Conservation (phyloP, 208 protist species). For the Crithidia bombi region DNA sequence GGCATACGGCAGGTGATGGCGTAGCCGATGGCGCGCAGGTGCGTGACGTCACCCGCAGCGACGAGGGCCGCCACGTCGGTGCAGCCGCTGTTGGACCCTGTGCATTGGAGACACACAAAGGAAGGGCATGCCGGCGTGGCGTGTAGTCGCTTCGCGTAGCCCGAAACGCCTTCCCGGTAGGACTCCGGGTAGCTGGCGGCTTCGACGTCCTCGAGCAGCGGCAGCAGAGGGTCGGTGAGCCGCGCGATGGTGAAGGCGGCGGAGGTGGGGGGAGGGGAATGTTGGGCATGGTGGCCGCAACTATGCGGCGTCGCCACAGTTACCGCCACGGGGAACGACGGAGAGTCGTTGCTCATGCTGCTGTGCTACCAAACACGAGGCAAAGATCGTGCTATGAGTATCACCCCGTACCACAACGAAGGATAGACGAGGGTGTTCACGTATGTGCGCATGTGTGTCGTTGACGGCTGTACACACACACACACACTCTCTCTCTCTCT, state of each 20-base stretch:
- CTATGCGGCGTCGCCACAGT: background rate
- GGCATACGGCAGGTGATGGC: slow-evolving; percentile 24
- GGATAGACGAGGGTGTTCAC: too few relatives aligned
- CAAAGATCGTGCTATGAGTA: background rate
- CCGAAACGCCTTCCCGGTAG: slow-evolving; percentile 23
- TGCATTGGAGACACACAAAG: slow-evolving; percentile 24
- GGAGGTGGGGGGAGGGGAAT: background rate
- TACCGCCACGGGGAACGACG: background rate
- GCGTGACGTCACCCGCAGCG: background rate
- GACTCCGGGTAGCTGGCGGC: slow-evolving; percentile 28
- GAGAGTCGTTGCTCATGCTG: background rate
- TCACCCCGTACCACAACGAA: too few relatives aligned
- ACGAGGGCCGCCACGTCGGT: background rate
- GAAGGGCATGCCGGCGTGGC: slow-evolving; percentile 25
- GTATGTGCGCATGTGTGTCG: too few relatives aligned
- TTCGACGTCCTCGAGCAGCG: slow-evolving; percentile 23
- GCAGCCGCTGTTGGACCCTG: background rate
- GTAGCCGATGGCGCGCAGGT: slow-evolving; percentile 23
- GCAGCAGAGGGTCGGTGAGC: slow-evolving; percentile 20
- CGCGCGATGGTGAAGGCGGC: slow-evolving; percentile 23
- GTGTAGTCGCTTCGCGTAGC: slow-evolving; percentile 28
- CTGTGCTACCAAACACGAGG: background rate
- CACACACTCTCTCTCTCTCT: too few relatives aligned
- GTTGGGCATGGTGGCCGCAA: background rate
- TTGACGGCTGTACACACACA: too few relatives aligned